phyloP scores from a whole-genome alignment of 2,329 filamentous ascomycete species.

The Fusarium pseudograminearum region DNA sequence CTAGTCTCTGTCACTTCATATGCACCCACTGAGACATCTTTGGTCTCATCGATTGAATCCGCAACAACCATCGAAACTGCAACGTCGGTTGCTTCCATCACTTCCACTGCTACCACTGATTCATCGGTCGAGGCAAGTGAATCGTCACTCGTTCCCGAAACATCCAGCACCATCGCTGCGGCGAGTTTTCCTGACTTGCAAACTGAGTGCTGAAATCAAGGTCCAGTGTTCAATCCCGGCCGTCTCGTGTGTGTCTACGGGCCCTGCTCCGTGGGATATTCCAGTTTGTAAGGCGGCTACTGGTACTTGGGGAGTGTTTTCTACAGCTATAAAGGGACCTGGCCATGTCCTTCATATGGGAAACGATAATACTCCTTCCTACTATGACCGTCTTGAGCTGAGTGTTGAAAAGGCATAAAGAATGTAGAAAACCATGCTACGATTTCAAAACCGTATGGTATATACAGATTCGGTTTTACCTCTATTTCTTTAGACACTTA shows the following conservation, averaged over 20 bases:
- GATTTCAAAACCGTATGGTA: neutral
- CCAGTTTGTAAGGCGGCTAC: neutral
- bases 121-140: too few relatives aligned
- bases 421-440: neutral
- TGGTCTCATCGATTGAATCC: too few relatives aligned
- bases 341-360: neutral
- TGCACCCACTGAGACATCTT: too few relatives aligned
- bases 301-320: neutral
- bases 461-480: rapidly evolving
- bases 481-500: neutral
- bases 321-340: neutral
- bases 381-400: neutral
- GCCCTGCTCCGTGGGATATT: neutral
- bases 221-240: neutral
- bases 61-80: too few relatives aligned
- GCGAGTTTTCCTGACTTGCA: neutral
- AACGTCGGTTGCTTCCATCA: too few relatives aligned
- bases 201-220: neutral
- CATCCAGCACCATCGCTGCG: neutral
- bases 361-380: neutral
- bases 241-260: neutral
- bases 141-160: too few relatives aligned
- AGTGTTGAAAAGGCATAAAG: neutral
- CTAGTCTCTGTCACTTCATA: too few relatives aligned
- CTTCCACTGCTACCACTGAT: too few relatives aligned